These are phyloP conservation scores for Gentiana dahurica DNA, from an alignment of 257 asterid genomes.

Conservation along the genomic window DNA sequence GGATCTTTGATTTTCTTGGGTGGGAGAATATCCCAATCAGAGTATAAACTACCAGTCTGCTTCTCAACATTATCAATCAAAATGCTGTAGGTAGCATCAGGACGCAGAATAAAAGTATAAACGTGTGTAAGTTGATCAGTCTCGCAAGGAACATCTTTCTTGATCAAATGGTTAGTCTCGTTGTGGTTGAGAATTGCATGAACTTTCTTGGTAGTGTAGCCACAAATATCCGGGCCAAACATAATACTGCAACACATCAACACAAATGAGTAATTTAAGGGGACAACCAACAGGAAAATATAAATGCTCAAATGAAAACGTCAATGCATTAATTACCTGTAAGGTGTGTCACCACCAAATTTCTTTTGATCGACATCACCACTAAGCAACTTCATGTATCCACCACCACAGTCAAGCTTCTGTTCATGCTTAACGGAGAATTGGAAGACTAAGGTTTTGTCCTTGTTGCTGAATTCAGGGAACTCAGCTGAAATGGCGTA, in stretches of 20 bases:
- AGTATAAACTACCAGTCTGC: conserved; percentile 84
- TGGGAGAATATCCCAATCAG: conserved; percentile 93
- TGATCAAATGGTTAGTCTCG: conserved; percentile 65
- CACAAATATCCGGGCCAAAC: conserved; percentile 99
- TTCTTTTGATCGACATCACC: conserved; percentile 83
- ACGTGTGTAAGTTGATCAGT: conserved; percentile 94
- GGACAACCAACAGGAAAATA: background rate
- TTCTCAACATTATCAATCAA: conserved; percentile 88
- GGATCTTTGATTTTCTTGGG: conserved; percentile 86
- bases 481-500: conserved; percentile 93
- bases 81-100: conserved; percentile 94
- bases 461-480: conserved; percentile 97
- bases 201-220: conserved; percentile 73
- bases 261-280: background rate
- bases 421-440: conserved; percentile 97
- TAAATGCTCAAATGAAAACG: background rate
- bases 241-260: conserved; percentile 57
- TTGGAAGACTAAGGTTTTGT: conserved; percentile 74
- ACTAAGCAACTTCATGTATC: conserved; percentile 92
- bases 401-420: conserved; percentile 99
- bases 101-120: conserved; percentile 82
- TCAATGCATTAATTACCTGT: conserved; percentile 37
- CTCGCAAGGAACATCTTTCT: conserved; percentile 95
- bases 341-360: conserved; percentile 94
- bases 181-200: conserved; percentile 76